Percentiles rank a stretch among this genome's conserved stretches.
Evolutionary conservation across 805 yeast species (phyloP).

Genomic region (Starmerella bombicola): DNA sequence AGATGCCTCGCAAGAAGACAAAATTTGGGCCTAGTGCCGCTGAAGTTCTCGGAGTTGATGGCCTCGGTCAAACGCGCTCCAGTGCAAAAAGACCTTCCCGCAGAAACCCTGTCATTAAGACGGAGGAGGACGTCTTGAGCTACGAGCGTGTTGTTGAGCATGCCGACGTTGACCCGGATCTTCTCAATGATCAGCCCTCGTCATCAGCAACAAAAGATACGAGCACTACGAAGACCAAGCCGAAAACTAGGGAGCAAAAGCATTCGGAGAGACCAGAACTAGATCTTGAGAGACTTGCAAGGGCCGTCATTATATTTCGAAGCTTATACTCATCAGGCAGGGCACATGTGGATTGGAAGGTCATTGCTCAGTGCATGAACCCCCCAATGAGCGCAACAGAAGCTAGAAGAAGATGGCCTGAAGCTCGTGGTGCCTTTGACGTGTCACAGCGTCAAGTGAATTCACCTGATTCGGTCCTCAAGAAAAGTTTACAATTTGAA

Average conservation of each 20-base stretch:
- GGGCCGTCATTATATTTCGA: conserved; percentile 33
- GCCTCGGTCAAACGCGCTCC: not conserved
- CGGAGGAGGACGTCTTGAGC: not conserved
- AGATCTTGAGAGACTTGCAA: conserved; percentile 6
- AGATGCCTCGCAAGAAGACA: not conserved
- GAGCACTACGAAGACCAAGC: not conserved
- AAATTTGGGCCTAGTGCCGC: conserved; percentile 20
- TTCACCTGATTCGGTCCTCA: conserved; percentile 3
- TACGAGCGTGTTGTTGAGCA: not conserved
- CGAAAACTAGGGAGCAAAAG: too few relatives aligned
- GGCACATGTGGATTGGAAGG: conserved; percentile 52
- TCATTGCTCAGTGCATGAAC: conserved; percentile 41
- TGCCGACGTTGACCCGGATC: not conserved
- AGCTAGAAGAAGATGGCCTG: conserved; percentile 57
- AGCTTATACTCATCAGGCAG: conserved; percentile 47
- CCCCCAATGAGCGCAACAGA: conserved; percentile 32
- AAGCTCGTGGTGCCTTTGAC: conserved; percentile 45
- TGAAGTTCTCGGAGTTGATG: conserved; percentile 11
- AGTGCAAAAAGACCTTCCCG: conserved; percentile 1
- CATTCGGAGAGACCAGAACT: too few relatives aligned
- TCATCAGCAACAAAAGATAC: not conserved
- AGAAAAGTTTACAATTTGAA: conserved; percentile 46
- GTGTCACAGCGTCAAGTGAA: conserved; percentile 40
- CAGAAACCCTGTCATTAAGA: not conserved
- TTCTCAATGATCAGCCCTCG: not conserved